Evolutionary conservation across 805 yeast genomes (phyloP), one percentile per base, ranked within the genome.

Genomic region (Kluyveromyces wickerhamii): DNA sequence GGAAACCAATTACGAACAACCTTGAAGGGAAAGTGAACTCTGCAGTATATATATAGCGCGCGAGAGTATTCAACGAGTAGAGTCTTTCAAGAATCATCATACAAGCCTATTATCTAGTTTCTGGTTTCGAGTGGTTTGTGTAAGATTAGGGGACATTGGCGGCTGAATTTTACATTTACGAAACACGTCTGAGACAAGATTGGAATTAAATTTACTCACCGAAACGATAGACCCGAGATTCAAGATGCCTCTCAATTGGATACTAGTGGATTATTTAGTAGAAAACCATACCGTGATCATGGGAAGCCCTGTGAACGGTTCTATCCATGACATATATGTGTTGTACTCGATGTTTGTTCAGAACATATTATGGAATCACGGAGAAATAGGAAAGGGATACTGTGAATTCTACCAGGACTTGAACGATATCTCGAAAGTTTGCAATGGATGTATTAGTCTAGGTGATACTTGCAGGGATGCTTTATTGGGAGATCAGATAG

Each of bases 251-350:
- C 19, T 25, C 15, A 35, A 35, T 9, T 27, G 33, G 33, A 18
- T 13, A 13, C 18, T 49, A 12, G 42, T 49, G 3, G 18, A 32
- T 2, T 56, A 46, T 34, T 28, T 56, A 26, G 35, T 48, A 9
- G 54, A 49, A 15, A 52, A 51, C 24, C 40, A 48, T 24, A 32
- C n/a, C 3, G 41, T 41, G 17, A 17, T 57, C 24, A 18, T 47
- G 5, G 39, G 36, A 7, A 38, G 33, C 31, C 60, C 60, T 9
- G 26, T 54, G n/a, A 35, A 37, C 8, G 62, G 62, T 3, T 34
- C 44, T 7, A 27, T 55, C 11, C 37, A 40, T 21, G 52, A 50
- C 17, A 39, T 53, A 3, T 47, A 36, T 34, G 32, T 42, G 20
- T n/a, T 50, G 27, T 50, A 34, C 45, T 12, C 36, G 5, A 35